Evolutionary conservation across 768 basidiomycete species (phyloP).

Genomic region (Naganishia vishniacii): DNA sequence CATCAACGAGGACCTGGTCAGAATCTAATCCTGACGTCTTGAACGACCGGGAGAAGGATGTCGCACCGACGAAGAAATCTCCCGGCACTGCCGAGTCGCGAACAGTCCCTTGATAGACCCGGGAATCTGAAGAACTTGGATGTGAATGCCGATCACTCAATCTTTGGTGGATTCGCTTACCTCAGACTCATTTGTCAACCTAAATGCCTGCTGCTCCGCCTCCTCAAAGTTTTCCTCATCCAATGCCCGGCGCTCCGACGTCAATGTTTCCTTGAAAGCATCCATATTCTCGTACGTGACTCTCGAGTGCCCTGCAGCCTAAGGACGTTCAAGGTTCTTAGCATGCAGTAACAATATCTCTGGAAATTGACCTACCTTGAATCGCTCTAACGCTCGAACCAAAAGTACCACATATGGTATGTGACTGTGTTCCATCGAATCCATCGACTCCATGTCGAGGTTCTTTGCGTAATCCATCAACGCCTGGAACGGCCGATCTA

Average conservation of each 20-base stretch:
- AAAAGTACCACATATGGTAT: constrained; percentile 86
- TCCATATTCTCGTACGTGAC: constrained; percentile 60
- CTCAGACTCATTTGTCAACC: constrained; percentile 61
- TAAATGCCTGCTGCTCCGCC: constrained; percentile 79
- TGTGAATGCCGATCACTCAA: not conserved
- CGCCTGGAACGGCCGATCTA: constrained; percentile 81
- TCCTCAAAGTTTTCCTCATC: constrained; percentile 99
- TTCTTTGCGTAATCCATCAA: constrained; percentile 66
- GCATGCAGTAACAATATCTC: not conserved
- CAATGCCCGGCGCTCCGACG: constrained; percentile 61
- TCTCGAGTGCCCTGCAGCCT: not conserved
- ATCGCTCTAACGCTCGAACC: constrained; percentile 71
- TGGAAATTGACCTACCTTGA: constrained; percentile 55
- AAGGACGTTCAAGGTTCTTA: not conserved
- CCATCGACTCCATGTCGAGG: constrained; percentile 71
- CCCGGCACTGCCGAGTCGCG: constrained; percentile 1
- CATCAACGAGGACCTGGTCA: not conserved
- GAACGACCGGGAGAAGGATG: not conserved
- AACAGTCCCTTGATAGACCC: constrained; percentile 2
- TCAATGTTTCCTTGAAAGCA: constrained; percentile 66
- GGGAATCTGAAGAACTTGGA: not conserved
- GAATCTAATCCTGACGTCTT: too few species aligned
- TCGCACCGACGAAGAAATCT: constrained; percentile 14
- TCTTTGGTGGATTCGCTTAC: constrained; percentile 39
- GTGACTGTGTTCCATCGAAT: constrained; percentile 82